Evolutionary conservation across 2,329 filamentous ascomycete genomes (phyloP).

Genomic region (Fusarium torreyae): DNA sequence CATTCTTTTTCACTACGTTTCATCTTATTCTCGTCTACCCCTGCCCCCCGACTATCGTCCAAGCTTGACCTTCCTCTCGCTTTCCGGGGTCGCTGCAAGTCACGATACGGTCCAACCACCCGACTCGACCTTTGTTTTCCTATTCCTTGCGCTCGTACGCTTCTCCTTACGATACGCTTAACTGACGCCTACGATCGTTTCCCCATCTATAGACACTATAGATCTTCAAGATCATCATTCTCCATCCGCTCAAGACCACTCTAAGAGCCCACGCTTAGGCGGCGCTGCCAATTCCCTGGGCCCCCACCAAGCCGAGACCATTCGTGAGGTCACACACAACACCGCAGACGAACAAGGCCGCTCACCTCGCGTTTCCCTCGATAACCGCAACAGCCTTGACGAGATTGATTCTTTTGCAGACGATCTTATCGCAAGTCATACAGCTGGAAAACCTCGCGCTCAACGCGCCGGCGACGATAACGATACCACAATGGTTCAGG

Average conservation of each 20-base stretch:
- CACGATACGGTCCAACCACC: slow-evolving; percentile 50
- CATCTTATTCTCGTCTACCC: slow-evolving; percentile 43
- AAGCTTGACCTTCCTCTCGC: slow-evolving; percentile 37
- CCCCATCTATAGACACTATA: slow-evolving; percentile 79
- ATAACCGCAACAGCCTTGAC: slow-evolving; percentile 59
- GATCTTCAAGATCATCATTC: slow-evolving; percentile 89
- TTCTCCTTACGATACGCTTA: slow-evolving; percentile 23
- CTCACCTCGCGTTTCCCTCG: slow-evolving; percentile 73
- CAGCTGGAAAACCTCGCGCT: slow-evolving; percentile 45
- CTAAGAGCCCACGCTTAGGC: slow-evolving; percentile 49
- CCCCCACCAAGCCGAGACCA: slow-evolving; percentile 87
- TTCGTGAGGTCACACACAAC: slow-evolving; percentile 86
- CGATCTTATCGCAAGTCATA: slow-evolving; percentile 59
- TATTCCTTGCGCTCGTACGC: slow-evolving; percentile 30
- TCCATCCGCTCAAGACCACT: slow-evolving; percentile 88
- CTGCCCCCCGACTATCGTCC: slow-evolving; percentile 39
- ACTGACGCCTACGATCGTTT: slow-evolving; percentile 42
- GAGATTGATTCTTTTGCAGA: slow-evolving; percentile 64
- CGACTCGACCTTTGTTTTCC: slow-evolving; percentile 38
- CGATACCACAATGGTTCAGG: slow-evolving; percentile 59
- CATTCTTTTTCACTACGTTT: slow-evolving; percentile 37
- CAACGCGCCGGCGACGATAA: slow-evolving; percentile 41
- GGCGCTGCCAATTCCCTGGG: slow-evolving; percentile 68
- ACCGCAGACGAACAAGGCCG: slow-evolving; percentile 78
- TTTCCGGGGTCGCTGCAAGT: slow-evolving; percentile 36